These are phyloP conservation scores for Cystodermella granulosa DNA, from an alignment of 1,284 basidiomycete species.

Conservation along the genomic window DNA sequence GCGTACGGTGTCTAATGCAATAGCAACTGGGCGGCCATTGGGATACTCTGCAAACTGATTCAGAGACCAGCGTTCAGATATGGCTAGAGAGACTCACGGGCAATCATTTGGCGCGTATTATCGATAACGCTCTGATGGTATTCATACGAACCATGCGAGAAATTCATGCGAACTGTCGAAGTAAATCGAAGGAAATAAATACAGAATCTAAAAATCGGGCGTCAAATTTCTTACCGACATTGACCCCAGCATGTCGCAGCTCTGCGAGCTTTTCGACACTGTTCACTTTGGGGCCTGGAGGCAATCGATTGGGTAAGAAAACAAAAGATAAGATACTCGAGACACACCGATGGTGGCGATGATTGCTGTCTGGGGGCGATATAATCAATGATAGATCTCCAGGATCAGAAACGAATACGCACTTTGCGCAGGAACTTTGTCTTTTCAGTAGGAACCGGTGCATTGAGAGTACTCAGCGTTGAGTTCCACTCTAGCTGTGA, in stretches of 20 bases:
- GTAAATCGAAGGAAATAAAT: constrained; percentile 7
- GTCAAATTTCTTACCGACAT: constrained; percentile 71
- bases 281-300: constrained; percentile 85
- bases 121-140: constrained; percentile 98
- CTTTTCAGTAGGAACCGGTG: constrained; percentile 63
- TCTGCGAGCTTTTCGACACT: constrained; percentile 77
- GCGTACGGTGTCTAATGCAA: constrained; percentile 90
- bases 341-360: constrained; percentile 97
- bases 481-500: constrained; percentile 92
- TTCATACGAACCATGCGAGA: constrained; percentile 93
- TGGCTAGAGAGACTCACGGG: constrained; percentile 45
- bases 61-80: constrained; percentile 2
- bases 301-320: constrained; percentile 10
- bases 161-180: constrained; percentile 89
- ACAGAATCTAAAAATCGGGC: constrained; percentile 2
- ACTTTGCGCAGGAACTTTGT: constrained; percentile 90
- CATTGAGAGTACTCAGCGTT: constrained; percentile 66
- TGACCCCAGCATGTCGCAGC: constrained; percentile 85
- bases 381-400: constrained; percentile 3
- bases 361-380: constrained; percentile 71
- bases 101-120: constrained; percentile 84
- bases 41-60: constrained; percentile 46
- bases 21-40: constrained; percentile 86
- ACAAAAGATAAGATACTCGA: constrained; percentile 16
- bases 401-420: constrained; percentile 22